Conservation (phyloP, 352 stramenopile species). For the Pythium utonaiense region DNA sequence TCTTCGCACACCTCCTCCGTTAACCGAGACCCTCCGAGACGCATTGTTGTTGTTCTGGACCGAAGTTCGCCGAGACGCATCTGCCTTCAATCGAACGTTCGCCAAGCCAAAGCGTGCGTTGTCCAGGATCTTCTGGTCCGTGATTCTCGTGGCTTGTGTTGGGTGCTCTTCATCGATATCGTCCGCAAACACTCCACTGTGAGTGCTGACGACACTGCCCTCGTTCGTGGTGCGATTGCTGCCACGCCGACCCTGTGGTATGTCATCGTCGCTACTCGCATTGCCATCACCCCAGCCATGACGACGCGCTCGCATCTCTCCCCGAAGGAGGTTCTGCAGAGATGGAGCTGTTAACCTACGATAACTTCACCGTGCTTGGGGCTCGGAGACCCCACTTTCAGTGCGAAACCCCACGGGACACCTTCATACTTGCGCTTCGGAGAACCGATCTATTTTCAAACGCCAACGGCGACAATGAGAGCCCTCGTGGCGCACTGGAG, state of each 20-base stretch:
- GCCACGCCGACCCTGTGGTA: neutral
- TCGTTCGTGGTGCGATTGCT: conserved; percentile 9
- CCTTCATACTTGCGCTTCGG: too few species aligned
- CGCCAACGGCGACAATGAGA: too few species aligned
- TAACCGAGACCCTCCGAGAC: neutral
- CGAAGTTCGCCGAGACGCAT: neutral
- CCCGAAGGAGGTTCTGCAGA: neutral
- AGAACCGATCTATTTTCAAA: too few species aligned
- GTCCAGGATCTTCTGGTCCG: conserved; percentile 22
- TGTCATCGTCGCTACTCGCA: neutral
- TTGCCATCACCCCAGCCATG: conserved; percentile 9
- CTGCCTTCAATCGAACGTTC: conserved; percentile 6
- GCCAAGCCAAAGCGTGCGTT: conserved; percentile 22
- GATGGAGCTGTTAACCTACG: neutral
- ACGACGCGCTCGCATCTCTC: conserved; percentile 4
- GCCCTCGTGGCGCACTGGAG: too few species aligned
- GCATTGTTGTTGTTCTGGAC: conserved; percentile 7
- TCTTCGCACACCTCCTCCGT: neutral
- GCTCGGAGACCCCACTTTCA: neutral
- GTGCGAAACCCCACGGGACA: neutral
- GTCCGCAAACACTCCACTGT: conserved; percentile 20
- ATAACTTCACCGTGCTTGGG: neutral
- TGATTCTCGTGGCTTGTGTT: conserved; percentile 6
- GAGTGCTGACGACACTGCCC: conserved; percentile 5
- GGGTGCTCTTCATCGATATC: conserved; percentile 14